Percentiles rank a stretch among this genome's conserved stretches.
Conservation (phyloP, 2,329 filamentous ascomycete species). For the Botrytis deweyae region DNA sequence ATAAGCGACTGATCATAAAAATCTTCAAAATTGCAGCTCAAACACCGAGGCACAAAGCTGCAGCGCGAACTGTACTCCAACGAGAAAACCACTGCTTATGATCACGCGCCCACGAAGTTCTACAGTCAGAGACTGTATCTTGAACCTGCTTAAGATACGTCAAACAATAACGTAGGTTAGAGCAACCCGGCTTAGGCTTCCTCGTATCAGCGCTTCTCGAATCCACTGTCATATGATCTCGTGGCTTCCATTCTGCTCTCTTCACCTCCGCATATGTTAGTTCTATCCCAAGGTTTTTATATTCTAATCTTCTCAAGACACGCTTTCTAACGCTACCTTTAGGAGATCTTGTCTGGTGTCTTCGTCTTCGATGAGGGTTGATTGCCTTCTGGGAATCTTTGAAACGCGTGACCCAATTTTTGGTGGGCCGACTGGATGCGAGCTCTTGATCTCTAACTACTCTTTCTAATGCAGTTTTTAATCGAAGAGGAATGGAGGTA, state of each 20-base stretch:
- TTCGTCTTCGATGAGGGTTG: background rate
- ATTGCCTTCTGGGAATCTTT: background rate
- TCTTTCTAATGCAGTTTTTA: background rate
- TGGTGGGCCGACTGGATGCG: background rate
- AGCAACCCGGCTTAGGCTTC: background rate
- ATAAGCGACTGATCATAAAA: background rate
- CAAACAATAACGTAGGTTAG: constrained; percentile 5
- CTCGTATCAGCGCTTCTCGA: background rate
- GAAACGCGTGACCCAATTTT: background rate
- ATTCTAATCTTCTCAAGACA: background rate
- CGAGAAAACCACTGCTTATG: background rate
- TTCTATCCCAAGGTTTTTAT: background rate
- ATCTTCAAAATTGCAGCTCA: background rate
- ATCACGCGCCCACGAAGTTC: background rate
- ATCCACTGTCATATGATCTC: background rate
- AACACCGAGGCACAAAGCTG: background rate
- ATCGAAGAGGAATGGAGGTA: background rate
- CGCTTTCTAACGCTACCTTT: background rate
- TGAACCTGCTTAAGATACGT: background rate
- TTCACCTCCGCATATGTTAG: background rate
- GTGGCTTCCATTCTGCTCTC: background rate
- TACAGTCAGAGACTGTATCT: background rate
- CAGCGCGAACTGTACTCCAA: background rate
- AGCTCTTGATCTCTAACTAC: too few relatives aligned
- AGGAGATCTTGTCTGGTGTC: too few relatives aligned